Evolutionary conservation across 768 basidiomycete species (phyloP), one percentile per base, ranked within the genome.

Genomic region (Austroboletus festivus): DNA sequence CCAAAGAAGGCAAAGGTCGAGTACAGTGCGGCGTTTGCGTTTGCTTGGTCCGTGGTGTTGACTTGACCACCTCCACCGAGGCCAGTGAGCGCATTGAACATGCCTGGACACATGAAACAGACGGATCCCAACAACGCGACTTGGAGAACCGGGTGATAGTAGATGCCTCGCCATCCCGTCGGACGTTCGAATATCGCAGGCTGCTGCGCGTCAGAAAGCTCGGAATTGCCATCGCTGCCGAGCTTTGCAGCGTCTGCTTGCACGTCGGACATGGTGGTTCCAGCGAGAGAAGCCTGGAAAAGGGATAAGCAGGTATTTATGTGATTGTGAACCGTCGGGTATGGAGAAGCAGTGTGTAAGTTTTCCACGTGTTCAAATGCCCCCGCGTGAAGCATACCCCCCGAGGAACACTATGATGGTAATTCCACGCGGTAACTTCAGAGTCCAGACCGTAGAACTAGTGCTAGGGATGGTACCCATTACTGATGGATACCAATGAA

Each of bases 41-140:
- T 87, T 10, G 86, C 83, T 59, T 76, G 77, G 9, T 80, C 85
- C 3, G 70, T 73, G 4, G 77, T 45, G 56, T 86, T 82, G 37
- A 88, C 60, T 65, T 86, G 85, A 0, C 90, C 90, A 37, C 86
- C 89, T 38, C 77, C 89, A 4, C 91, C 90, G 38, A 93, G 74
- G 28, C 89, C 88, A 47, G 80, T 85, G 58, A 90, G 71, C 0
- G 88, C 82, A 59, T 90, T 92, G 69, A 87, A 90, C 48, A 89
- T 76, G 49, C 89, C 88, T 63, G 69, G 69, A 47, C 71, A 54
- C 80, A 82, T 79, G 61, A 82, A 82, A 51, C 58, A 65, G 21
- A 89, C 80, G 40, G 89, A 73, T 35, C 85, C 88, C 16, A 89
- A 71, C 65, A 90, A 69, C 0, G 46, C 46, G 42, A 86, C 69